Evolutionary conservation across 371 early-diverging fungal genomes (phyloP), one percentile per base, ranked within the genome.

Genomic region (Mucor indicus): DNA sequence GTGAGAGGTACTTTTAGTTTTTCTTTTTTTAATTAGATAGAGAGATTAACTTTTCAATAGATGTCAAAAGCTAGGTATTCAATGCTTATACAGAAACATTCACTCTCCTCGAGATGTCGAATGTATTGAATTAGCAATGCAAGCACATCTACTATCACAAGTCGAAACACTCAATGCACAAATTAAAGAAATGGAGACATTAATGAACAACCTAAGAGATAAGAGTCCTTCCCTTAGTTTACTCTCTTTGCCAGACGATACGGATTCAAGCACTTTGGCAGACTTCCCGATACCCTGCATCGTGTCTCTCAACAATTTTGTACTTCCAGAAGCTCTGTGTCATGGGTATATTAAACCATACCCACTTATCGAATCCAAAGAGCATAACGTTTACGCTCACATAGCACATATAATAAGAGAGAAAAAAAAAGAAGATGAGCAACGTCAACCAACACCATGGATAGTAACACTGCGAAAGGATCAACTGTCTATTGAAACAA

Each of bases 71-170:
- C 53, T 69, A 21, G 42, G 53, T 21, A 25, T 69, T 0, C 33
- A 43, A 7, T 69, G 69, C 19, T 48, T 61, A 5, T 69, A 69
- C 38, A 37, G 56, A 12, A 38, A 36, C 15, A 50, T 37, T 23
- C 43, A 41, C n/a, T 61, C 62, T 4, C 69, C 69, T 9, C 27
- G 46, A 15, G 69, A 69, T 17, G 59, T 55, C 38, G 69, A 69
- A 22, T 69, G 48, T 41, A 43, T 64, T 24, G 44, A 55, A 15
- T 30, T 62, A 9, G 59, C 59, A 11, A 44, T 44, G 36, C 29
- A 50, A 40, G 42, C 44, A 15, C 35, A 45, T 17, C 17, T 69
- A n/a, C 8, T 38, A 12, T 15, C 38, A 38, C 52, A 64, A 29
- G 38, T 62, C 11, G 37, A 59, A 35, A 12, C 41, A 5, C 16